Base-by-base conservation (phyloP, 2,329 filamentous ascomycete species). In the Cylindrodendrum hubeiense region DNA sequence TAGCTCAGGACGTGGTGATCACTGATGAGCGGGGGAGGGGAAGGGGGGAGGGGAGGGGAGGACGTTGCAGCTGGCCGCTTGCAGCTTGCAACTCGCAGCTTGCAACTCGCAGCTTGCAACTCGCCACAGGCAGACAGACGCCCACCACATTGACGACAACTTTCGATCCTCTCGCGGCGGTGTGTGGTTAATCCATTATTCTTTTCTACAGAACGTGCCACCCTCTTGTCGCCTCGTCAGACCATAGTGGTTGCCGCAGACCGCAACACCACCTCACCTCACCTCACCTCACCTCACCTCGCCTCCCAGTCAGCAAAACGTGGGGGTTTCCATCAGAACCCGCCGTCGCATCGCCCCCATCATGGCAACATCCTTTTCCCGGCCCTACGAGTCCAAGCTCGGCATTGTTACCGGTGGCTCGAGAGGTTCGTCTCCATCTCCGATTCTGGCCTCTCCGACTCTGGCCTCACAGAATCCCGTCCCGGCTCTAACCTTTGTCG, bases 321-420 rank as follows among this genome's bases (percentile, higher is more conserved):
- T 47, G 44, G 44, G 44, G 44, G 44, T 28, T 47, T 26, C 26
- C 13, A 17, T 37, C 7, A 8, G 26, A n/a, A 30, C 30, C 46
- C 15, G 28, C 34, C 24, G 17, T 34, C 33, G 28, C 9, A 26
- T 55, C 39, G 12, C 24, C 26, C 59, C n/a, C 37, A 64, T 44
- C 59, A 77, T 77, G 70, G 53, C 69, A 33, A 47, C 59, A 30
- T 17, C 58, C 47, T 39, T 65, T 24, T 17, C 66, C 43, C 67
- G 75, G 53, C 76, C 77, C 5, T 76, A 78, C 63, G 73, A 76
- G 12, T 70, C 69, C 24, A 79, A 79, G 63, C 75, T 79, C 30
- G 77, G 76, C 17, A 77, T 79, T 55, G 71, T 79, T 17, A 79
- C 77, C 5, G 77, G 77, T 28, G 77, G 76, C 26, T 79, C 77